Percentiles rank a stretch among this genome's conserved stretches.
Evolutionary conservation across 129 eudicot species (phyloP).

Genomic region (Deinandra increscens): DNA sequence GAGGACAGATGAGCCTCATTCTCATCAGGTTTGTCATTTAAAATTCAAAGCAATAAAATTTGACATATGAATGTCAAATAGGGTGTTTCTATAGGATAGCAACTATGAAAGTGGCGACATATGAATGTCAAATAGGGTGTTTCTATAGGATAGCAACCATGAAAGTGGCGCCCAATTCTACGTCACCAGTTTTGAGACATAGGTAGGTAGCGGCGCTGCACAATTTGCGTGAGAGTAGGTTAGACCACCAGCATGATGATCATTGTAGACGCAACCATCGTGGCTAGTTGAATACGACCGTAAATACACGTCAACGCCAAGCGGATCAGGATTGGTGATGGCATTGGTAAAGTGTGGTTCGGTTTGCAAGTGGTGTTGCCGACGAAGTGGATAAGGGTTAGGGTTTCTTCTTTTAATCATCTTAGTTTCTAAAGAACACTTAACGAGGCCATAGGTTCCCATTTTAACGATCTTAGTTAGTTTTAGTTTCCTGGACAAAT

Average conservation of each 20-base stretch:
- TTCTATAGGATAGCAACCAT: conserved; percentile 25
- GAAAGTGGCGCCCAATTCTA: conserved; percentile 25
- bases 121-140: conserved; percentile 1
- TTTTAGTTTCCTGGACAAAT: conserved; percentile 9
- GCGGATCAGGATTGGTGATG: conserved; percentile 24
- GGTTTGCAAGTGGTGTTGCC: conserved; percentile 13
- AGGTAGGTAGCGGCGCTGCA: conserved; percentile 27
- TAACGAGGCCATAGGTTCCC: not conserved
- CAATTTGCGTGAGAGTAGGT: conserved; percentile 34
- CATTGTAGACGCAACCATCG: conserved; percentile 19
- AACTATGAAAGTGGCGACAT: not conserved
- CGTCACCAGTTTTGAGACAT: conserved; percentile 31
- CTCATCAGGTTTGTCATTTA: not conserved
- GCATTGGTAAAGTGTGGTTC: not conserved
- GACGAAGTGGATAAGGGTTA: conserved; percentile 37
- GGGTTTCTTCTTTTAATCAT: no score
- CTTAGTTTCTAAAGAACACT: no score
- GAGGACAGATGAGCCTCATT: no score
- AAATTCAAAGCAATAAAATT: conserved; percentile 3
- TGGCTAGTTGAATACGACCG: conserved; percentile 24
- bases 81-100: conserved; percentile 23
- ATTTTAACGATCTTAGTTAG: not conserved
- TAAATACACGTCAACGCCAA: conserved; percentile 36
- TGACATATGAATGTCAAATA: not conserved
- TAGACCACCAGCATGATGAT: conserved; percentile 26